Evolutionary conservation across 202 grass and related monocot genomes (phyloP).

Genomic region (Eragrostis tef): DNA sequence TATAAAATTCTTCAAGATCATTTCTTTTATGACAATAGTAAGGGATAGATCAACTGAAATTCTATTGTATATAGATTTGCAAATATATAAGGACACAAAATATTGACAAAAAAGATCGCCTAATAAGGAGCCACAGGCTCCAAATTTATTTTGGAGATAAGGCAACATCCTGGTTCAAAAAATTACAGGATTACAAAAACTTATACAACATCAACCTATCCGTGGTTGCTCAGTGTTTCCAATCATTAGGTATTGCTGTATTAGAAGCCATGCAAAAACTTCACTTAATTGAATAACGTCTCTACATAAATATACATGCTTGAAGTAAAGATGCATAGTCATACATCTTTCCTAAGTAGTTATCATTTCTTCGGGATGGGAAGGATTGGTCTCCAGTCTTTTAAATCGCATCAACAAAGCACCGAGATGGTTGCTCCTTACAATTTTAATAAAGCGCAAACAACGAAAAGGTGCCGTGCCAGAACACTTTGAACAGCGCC

Average conservation of each 20-base stretch:
- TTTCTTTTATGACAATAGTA: too few relatives aligned
- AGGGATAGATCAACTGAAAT: not conserved
- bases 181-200: not conserved
- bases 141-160: not conserved
- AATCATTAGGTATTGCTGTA: not conserved
- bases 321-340: not conserved
- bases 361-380: conserved; percentile 25
- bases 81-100: not conserved
- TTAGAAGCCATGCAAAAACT: not conserved
- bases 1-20: not conserved
- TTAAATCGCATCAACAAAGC: not conserved
- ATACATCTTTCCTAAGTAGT: not conserved
- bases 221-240: not conserved
- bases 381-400: conserved; percentile 12
- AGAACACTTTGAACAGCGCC: conserved; percentile 69
- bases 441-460: conserved; percentile 75
- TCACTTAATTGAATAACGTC: conserved; percentile 5
- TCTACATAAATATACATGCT: not conserved
- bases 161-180: not conserved
- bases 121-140: not conserved
- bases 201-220: not conserved
- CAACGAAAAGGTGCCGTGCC: conserved; percentile 47
- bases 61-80: not conserved
- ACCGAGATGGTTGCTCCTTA: not conserved
- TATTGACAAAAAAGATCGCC: not conserved